Percentiles rank a stretch among this genome's conserved stretches.
Evolutionary conservation across 306 rosid species (phyloP).

Genomic region (Leucaena leucocephala): DNA sequence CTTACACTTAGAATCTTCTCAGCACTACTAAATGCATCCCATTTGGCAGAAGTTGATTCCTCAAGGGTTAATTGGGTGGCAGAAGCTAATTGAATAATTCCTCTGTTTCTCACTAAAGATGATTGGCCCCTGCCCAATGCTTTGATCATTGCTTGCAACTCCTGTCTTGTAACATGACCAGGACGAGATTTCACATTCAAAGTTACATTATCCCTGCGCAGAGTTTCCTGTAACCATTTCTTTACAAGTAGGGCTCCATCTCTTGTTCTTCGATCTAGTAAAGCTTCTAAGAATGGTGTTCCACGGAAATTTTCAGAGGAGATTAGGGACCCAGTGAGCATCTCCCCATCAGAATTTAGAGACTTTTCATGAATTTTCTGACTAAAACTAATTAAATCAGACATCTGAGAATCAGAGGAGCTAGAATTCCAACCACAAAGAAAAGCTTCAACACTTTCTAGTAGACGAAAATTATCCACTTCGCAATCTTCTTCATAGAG

Average conservation of each 20-base stretch:
- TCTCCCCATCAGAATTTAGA: conserved; percentile 43
- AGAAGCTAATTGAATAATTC: conserved; percentile 84
- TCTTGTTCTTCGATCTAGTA: conserved; percentile 81
- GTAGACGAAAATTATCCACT: conserved; percentile 52
- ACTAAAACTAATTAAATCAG: conserved; percentile 56
- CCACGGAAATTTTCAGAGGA: conserved; percentile 78
- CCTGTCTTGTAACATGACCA: conserved; percentile 62
- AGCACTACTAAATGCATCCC: conserved; percentile 87
- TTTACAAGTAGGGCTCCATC: conserved; percentile 79
- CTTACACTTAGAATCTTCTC: conserved; percentile 70
- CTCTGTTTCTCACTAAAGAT: conserved; percentile 75
- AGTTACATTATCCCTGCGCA: conserved; percentile 60
- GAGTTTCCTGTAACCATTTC: conserved; percentile 93
- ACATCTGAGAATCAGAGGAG: conserved; percentile 55
- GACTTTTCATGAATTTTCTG: conserved; percentile 55
- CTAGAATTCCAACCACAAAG: conserved; percentile 77
- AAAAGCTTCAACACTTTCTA: conserved; percentile 77
- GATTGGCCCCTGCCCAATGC: conserved; percentile 73
- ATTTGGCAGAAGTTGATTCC: conserved; percentile 65
- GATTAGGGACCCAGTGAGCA: conserved; percentile 69
- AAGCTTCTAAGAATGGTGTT: conserved; percentile 79
- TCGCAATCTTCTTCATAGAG: conserved; percentile 61
- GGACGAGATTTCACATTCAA: conserved; percentile 71
- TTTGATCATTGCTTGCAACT: conserved; percentile 76
- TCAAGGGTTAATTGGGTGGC: conserved; percentile 75